Evolutionary conservation across 306 rosid genomes (phyloP).

Genomic region (Trifolium dubium): DNA sequence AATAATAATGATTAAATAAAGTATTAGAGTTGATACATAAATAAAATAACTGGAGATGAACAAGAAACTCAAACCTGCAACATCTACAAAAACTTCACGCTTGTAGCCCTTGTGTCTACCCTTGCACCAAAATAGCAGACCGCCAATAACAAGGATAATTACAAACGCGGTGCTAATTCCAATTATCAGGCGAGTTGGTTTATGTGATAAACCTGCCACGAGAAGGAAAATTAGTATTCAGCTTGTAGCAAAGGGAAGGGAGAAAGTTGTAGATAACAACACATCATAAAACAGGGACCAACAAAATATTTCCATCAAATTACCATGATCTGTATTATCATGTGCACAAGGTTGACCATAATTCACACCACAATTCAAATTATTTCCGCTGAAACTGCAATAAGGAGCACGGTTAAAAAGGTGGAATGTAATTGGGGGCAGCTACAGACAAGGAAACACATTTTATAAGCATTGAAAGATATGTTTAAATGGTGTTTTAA

Average conservation of each 20-base stretch:
- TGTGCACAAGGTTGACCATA: slow-evolving; percentile 58
- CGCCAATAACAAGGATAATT: slow-evolving; percentile 56
- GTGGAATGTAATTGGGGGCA: not conserved
- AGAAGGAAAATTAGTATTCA: slow-evolving; percentile 38
- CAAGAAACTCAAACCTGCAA: slow-evolving; percentile 75
- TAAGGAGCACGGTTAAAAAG: slow-evolving; percentile 37
- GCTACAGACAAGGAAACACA: not conserved
- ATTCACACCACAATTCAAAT: slow-evolving; percentile 68
- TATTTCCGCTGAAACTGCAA: slow-evolving; percentile 91
- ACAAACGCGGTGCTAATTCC: slow-evolving; percentile 71
- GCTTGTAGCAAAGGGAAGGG: slow-evolving; percentile 28
- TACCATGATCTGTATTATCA: slow-evolving; percentile 65
- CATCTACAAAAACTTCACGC: slow-evolving; percentile 90
- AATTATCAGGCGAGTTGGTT: slow-evolving; percentile 67
- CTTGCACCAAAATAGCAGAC: slow-evolving; percentile 65
- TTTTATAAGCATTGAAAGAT: not conserved
- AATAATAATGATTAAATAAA: slow-evolving; percentile 3
- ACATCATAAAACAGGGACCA: not conserved
- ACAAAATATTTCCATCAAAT: slow-evolving; percentile 40
- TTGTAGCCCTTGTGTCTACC: slow-evolving; percentile 65
- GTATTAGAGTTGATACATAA: not conserved
- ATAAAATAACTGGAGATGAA: slow-evolving; percentile 34
- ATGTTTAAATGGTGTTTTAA: slow-evolving; percentile 10
- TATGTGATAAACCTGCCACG: slow-evolving; percentile 64
- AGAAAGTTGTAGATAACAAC: slow-evolving; percentile 3